Base-by-base conservation (phyloP, 441 rosid species). In the Daphne laureola region DNA sequence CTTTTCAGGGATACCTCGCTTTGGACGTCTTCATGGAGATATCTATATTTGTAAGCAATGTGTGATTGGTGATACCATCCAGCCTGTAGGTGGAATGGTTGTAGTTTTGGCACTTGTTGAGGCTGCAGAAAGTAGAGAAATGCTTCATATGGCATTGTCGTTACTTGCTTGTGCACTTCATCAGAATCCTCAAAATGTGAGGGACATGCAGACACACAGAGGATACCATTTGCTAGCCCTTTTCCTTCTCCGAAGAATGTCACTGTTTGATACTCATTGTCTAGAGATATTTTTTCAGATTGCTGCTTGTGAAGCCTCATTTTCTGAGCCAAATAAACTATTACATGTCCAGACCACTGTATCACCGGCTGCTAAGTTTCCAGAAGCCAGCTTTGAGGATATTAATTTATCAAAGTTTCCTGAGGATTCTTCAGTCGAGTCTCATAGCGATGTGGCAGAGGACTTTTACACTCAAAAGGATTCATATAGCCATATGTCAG, bases 271-370 rank as follows among this genome's bases (percentile, higher is more conserved):
- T 67, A 88, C 86, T 95, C 96, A 86, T 74, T 79, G 77, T 62
- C 89, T 92, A 54, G 96, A 86, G 74, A 77, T 88, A 45, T 92
- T 92, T 75, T 92, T 92, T 56, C 93, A 82, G 68, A 84, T 88
- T 75, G 95, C 98, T 71, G 98, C 98, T 57, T 92, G 98, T 43
- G 87, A 92, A 78, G 98, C 98, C 66, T 88, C 91, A 59, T 88
- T 88, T 78, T 86, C 86, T 61, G 93, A 92, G 67, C 95, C 95
- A 51, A 91, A 76, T 77, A 91, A 79, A 71, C 55, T 79, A 72
- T 79, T 66, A 66, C 70, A 57, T 54, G 57, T 59, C 35, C 84
- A 58, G 31, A 56, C 59, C 59, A 68, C 46, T 58, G 25, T 65
- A 65, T 62, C 87, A 44, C 82, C 89, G 35, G 59, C 79, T 6